Percentiles rank a stretch among this genome's conserved stretches.
phyloP scores from a whole-genome alignment of 2,329 filamentous ascomycete genomes.

The Sporothrix protearum region DNA sequence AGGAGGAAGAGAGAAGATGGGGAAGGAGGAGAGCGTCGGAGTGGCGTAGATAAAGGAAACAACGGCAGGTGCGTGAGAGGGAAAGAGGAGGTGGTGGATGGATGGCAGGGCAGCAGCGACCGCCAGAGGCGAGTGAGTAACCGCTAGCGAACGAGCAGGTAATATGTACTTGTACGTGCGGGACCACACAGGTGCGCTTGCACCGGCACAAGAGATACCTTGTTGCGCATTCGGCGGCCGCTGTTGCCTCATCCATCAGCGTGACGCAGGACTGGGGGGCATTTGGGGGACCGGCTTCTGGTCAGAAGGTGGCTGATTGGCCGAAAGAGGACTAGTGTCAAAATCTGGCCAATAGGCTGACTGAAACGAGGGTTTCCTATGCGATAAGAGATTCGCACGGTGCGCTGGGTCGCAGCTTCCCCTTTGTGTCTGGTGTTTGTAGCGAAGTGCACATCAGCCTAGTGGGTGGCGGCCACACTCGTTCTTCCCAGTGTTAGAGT shows the following conservation, averaged over 20 bases:
- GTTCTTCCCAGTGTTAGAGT: background rate
- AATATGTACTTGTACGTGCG: conserved; percentile 11
- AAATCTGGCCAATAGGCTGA: conserved; percentile 31
- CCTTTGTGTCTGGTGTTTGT: conserved; percentile 11
- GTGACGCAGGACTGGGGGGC: conserved; percentile 25
- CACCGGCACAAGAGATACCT: background rate
- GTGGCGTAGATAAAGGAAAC: conserved; percentile 32
- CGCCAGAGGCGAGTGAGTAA: conserved; percentile 17
- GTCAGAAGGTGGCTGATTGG: conserved; percentile 26
- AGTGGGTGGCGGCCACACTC: background rate
- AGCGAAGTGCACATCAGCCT: background rate
- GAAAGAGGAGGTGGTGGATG: conserved; percentile 14
- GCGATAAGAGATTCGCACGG: conserved; percentile 30
- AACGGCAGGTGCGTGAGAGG: conserved; percentile 3
- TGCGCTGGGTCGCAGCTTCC: conserved; percentile 16
- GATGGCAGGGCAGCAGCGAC: background rate
- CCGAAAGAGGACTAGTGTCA: conserved; percentile 32
- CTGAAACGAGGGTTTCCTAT: conserved; percentile 33
- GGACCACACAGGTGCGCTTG: conserved; percentile 11
- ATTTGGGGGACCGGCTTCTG: conserved; percentile 11
- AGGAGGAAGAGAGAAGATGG: conserved; percentile 25
- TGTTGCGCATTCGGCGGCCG: conserved; percentile 29
- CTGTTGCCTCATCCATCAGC: conserved; percentile 29
- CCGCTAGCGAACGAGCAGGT: conserved; percentile 20
- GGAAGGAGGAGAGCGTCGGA: conserved; percentile 28